Evolutionary conservation across 306 rosid genomes (phyloP), one percentile per base, ranked within the genome.

Genomic region (Neltuma alba): DNA sequence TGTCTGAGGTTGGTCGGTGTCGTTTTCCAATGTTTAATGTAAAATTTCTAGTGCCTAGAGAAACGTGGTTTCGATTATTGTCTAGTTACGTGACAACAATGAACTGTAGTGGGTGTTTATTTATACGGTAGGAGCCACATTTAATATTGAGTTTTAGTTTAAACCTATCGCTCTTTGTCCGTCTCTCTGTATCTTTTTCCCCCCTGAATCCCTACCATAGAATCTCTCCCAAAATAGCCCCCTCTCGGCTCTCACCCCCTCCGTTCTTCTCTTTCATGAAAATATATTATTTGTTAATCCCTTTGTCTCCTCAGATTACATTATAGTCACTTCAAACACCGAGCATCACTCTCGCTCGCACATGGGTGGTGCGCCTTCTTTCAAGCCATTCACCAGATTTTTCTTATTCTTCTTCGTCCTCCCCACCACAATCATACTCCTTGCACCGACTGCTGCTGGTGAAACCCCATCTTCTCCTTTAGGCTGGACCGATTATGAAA

Each of bases 181-280:
- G 33, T 69, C 75, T 80, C 71, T 70, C 50, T 38, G 80, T 84
- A 81, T 71, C 71, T 48, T 21, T 27, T 76, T 63, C 44, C 47
- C 67, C 83, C 70, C 67, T 20, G 81, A 84, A 64, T 63, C 9
- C n/a, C 64, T 25, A 84, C 78, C 87, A 77, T 72, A 79, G 86
- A 86, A 86, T 79, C 76, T 72, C 78, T 72, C 80, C 84, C 23
- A 72, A 76, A 86, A 79, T 80, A 67, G 84, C 28, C 38, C 9
- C 27, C 31, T 10, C 48, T n/a, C 36, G 2, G 7, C 23, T 30
- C 69, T 33, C 41, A 16, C 2, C 34, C 48, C 65, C 23, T 10
- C 34, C 48, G 25, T 61, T 41, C 41, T 37, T 71, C 62, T 20
- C 30, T 18, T 30, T 74, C 83, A 81, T 77, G 63, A 82, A 55